Evolutionary conservation across 768 basidiomycete species (phyloP).

Genomic region (Bullera alba): DNA sequence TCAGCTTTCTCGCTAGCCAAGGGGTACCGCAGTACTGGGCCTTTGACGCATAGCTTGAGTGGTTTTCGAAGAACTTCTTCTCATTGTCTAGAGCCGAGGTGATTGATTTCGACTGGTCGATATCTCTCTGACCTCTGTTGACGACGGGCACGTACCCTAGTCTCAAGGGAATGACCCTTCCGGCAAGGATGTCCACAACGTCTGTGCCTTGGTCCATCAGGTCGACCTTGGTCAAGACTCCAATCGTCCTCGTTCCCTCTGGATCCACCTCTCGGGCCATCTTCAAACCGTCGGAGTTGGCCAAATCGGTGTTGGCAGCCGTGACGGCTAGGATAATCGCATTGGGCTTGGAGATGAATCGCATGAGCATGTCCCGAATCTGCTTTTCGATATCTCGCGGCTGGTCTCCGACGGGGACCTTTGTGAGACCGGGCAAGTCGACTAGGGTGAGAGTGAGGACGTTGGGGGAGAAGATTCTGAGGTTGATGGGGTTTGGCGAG

Average conservation of each 20-base stretch:
- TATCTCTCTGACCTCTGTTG: constrained; percentile 95
- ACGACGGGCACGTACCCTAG: constrained; percentile 98
- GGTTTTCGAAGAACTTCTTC: constrained; percentile 88
- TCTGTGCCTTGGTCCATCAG: constrained; percentile 98
- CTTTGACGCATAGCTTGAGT: constrained; percentile 86
- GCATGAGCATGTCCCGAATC: constrained; percentile 91
- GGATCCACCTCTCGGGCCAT: constrained; percentile 95
- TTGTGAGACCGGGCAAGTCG: constrained; percentile 89
- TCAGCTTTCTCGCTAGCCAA: constrained; percentile 86
- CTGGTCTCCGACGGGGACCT: constrained; percentile 92
- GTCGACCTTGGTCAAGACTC: constrained; percentile 97
- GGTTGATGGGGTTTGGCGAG: constrained; percentile 92
- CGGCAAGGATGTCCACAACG: constrained; percentile 96
- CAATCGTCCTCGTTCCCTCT: constrained; percentile 91
- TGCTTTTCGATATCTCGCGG: constrained; percentile 96
- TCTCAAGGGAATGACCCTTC: constrained; percentile 89
- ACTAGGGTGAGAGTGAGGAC: constrained; percentile 95
- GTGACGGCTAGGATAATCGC: constrained; percentile 97
- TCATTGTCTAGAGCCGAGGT: constrained; percentile 77
- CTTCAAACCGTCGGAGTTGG: constrained; percentile 96
- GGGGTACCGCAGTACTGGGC: constrained; percentile 96
- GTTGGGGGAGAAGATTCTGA: constrained; percentile 94
- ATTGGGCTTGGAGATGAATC: constrained; percentile 89
- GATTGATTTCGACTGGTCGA: constrained; percentile 82
- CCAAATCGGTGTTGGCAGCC: constrained; percentile 90